Evolutionary conservation across 345 rosid species (phyloP).

Genomic region (Rhizophora mangle): DNA sequence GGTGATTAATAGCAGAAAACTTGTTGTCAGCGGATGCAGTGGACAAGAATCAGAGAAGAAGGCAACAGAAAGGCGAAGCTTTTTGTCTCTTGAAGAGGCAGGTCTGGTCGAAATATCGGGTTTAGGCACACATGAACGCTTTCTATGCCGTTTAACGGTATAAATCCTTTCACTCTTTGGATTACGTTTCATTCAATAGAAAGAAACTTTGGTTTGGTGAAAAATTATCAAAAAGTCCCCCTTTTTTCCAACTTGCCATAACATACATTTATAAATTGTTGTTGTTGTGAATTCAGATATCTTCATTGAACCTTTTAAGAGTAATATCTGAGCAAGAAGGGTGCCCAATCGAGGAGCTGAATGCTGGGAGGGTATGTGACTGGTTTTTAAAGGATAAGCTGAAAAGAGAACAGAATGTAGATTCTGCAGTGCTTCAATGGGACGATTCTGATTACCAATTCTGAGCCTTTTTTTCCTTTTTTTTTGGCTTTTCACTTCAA

Average conservation of each 20-base stretch:
- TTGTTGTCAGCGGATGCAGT: constrained; percentile 28
- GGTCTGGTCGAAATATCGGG: constrained; percentile 86
- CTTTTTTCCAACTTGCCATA: background rate
- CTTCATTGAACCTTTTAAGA: constrained; percentile 73
- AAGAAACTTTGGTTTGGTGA: background rate
- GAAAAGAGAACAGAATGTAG: constrained; percentile 62
- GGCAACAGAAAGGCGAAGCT: constrained; percentile 41
- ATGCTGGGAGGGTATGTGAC: constrained; percentile 78
- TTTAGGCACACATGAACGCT: constrained; percentile 69
- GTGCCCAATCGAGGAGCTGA: constrained; percentile 74
- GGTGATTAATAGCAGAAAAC: constrained; percentile 7
- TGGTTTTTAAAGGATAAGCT: constrained; percentile 85
- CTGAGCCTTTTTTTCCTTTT: constrained; percentile 13
- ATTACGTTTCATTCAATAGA: background rate
- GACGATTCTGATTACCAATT: constrained; percentile 68
- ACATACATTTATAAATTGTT: background rate
- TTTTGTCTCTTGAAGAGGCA: constrained; percentile 80
- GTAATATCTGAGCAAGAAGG: constrained; percentile 82
- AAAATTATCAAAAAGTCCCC: background rate
- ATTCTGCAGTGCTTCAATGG: constrained; percentile 89
- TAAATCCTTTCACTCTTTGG: background rate
- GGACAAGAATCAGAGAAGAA: constrained; percentile 39
- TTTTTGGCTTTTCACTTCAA: background rate
- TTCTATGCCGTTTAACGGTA: constrained; percentile 88
- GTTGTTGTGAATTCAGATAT: constrained; percentile 44